A percentile compares a stretch with the other conserved stretches of the same genome.
phyloP scores from a whole-genome alignment of 345 rosid genomes.

The Durio zibethinus region DNA sequence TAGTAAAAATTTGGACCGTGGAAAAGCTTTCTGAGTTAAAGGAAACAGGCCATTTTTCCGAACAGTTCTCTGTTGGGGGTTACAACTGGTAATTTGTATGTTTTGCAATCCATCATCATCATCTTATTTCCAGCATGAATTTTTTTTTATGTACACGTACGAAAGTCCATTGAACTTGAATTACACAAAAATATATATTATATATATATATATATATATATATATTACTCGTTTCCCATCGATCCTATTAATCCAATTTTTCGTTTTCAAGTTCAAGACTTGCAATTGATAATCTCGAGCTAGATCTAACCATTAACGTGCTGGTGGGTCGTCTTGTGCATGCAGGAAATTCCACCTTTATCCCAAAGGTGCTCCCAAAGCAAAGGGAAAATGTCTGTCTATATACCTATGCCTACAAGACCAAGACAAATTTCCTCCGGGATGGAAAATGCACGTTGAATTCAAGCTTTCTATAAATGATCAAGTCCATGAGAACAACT shows the following conservation, averaged over 20 bases:
- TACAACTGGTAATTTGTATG: neutral
- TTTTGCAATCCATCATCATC: neutral
- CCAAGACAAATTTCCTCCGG: neutral
- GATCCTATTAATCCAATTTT: too few species aligned
- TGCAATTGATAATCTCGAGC: too few species aligned
- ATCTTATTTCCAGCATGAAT: too few species aligned
- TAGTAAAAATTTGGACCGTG: neutral
- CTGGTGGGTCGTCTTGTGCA: neutral
- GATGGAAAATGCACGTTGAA: neutral
- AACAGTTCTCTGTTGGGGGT: neutral
- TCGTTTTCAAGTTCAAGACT: too few species aligned
- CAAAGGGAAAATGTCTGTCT: neutral
- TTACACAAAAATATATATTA: too few species aligned
- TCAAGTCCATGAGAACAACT: neutral
- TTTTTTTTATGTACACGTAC: too few species aligned
- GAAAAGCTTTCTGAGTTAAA: too few species aligned
- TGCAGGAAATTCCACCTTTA: slow-evolving; percentile 2
- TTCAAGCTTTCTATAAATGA: neutral
- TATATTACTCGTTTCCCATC: too few species aligned
- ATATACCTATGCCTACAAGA: neutral
- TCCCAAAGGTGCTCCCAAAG: neutral
- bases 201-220: too few species aligned
- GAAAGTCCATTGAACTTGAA: too few species aligned
- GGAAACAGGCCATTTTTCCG: neutral
- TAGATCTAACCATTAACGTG: too few species aligned